Evolutionary conservation across 495 filamentous ascomycete species (phyloP).

Genomic region (Baudoinia panamericana): DNA sequence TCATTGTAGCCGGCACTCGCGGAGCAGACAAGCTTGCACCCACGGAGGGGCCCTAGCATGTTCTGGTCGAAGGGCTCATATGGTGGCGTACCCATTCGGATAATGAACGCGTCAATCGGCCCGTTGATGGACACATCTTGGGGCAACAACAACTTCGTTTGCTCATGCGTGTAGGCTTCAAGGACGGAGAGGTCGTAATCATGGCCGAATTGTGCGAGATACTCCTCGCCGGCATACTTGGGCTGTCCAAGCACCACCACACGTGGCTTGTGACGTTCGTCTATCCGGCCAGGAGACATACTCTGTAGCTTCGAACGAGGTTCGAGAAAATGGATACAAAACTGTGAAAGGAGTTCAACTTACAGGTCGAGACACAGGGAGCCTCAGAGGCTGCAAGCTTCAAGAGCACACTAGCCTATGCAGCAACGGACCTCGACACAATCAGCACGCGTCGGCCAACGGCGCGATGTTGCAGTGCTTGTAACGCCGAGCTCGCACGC

Average conservation of each 20-base stretch:
- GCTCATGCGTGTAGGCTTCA: not conserved
- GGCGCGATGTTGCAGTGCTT: no score
- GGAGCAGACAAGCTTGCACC: conserved; percentile 30
- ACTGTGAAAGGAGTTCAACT: no score
- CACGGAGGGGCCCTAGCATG: conserved; percentile 21
- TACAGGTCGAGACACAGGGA: no score
- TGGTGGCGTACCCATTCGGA: not conserved
- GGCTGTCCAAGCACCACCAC: not conserved
- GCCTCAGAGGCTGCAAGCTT: no score
- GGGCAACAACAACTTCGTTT: not conserved
- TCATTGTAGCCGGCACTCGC: conserved; percentile 32
- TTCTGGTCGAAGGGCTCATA: conserved; percentile 28
- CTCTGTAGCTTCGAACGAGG: no score
- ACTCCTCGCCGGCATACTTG: not conserved
- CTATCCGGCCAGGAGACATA: no score
- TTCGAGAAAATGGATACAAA: no score
- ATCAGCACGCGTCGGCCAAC: no score
- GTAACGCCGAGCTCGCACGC: no score
- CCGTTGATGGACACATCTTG: conserved; percentile 3
- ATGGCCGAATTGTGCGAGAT: not conserved
- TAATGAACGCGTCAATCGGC: conserved; percentile 2
- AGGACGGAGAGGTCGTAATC: not conserved
- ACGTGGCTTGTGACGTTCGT: not conserved
- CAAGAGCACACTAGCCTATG: no score
- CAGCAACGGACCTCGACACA: no score